These are phyloP conservation scores for Claviceps monticola DNA, from an alignment of 2,329 filamentous ascomycete genomes.

Conservation along the genomic window DNA sequence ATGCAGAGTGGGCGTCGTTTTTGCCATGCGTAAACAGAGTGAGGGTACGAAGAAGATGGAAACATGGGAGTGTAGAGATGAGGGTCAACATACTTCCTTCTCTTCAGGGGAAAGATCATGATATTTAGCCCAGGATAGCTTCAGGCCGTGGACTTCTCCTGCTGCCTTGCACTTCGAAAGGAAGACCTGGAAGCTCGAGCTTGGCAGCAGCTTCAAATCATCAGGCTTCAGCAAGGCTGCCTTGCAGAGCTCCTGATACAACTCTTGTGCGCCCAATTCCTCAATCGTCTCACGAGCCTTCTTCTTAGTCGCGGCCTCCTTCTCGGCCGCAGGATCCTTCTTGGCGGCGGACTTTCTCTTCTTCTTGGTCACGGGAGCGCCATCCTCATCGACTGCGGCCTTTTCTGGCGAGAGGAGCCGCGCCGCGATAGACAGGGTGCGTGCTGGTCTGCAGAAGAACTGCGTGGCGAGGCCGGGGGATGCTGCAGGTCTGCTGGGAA, in stretches of 20 bases:
- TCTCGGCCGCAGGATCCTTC: slow-evolving; percentile 3
- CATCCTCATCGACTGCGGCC: slow-evolving; percentile 8
- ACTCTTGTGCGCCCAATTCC: no score
- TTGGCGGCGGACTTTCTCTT: slow-evolving; percentile 27
- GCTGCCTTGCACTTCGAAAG: slow-evolving; percentile 12
- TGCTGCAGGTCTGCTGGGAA: slow-evolving; percentile 7
- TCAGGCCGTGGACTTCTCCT: slow-evolving; percentile 5
- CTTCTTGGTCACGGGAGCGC: slow-evolving; percentile 1
- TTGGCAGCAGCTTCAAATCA: slow-evolving; percentile 22
- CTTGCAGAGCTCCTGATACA: slow-evolving; percentile 21
- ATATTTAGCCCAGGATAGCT: slow-evolving; percentile 19
- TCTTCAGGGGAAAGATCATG: slow-evolving; percentile 27
- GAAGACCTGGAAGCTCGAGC: slow-evolving; percentile 25
- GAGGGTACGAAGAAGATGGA: background rate
- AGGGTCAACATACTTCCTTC: slow-evolving; percentile 25
- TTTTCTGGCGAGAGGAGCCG: slow-evolving; percentile 13
- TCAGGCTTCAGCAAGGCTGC: slow-evolving; percentile 22
- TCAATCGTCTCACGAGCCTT: slow-evolving; percentile 6
- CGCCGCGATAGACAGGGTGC: slow-evolving; percentile 16
- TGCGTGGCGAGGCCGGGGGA: slow-evolving; percentile 9
- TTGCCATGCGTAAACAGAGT: background rate
- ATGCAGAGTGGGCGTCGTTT: background rate
- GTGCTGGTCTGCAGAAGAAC: slow-evolving; percentile 2
- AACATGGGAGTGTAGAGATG: background rate
- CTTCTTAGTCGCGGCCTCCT: slow-evolving; percentile 20